phyloP scores from a whole-genome alignment of 305 asterid species.

The Plantago rigida region DNA sequence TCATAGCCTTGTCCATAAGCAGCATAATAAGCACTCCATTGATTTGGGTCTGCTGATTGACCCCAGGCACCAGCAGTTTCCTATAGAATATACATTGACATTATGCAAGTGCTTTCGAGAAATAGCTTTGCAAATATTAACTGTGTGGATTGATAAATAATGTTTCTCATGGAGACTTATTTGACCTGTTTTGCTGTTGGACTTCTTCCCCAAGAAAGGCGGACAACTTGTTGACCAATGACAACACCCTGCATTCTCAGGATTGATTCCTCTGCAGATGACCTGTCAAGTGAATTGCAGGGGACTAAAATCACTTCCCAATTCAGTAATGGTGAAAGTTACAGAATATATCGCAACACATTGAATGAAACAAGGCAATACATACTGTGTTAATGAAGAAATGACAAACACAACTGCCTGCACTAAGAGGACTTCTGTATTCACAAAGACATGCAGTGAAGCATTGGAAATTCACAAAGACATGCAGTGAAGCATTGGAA shows the following conservation, averaged over 20 bases:
- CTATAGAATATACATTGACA: constrained; percentile 32
- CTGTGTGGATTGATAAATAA: too few species aligned
- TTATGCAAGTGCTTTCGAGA: constrained; percentile 7
- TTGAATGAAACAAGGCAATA: constrained; percentile 6
- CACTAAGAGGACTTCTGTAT: too few species aligned
- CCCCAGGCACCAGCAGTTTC: constrained; percentile 57
- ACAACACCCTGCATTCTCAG: constrained; percentile 78
- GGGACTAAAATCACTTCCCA: constrained; percentile 19
- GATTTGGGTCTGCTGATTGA: constrained; percentile 73
- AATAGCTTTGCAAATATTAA: too few species aligned
- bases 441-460: background rate
- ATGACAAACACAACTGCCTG: constrained; percentile 7
- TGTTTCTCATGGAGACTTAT: too few species aligned
- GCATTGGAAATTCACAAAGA: too few species aligned
- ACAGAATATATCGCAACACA: constrained; percentile 2
- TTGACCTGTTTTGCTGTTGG: constrained; percentile 69
- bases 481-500: background rate
- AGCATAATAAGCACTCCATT: constrained; percentile 71
- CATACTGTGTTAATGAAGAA: background rate
- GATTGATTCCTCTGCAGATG: constrained; percentile 88
- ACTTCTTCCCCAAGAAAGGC: constrained; percentile 90
- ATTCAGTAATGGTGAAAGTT: constrained; percentile 14
- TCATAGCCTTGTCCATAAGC: constrained; percentile 83
- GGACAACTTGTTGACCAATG: constrained; percentile 84
- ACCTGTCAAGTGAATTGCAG: constrained; percentile 34